A percentile compares a stretch with the other conserved stretches of the same genome.
These are phyloP conservation scores for Diaporthe ilicicola DNA, from an alignment of 2,329 filamentous ascomycete genomes.

Conservation along the genomic window DNA sequence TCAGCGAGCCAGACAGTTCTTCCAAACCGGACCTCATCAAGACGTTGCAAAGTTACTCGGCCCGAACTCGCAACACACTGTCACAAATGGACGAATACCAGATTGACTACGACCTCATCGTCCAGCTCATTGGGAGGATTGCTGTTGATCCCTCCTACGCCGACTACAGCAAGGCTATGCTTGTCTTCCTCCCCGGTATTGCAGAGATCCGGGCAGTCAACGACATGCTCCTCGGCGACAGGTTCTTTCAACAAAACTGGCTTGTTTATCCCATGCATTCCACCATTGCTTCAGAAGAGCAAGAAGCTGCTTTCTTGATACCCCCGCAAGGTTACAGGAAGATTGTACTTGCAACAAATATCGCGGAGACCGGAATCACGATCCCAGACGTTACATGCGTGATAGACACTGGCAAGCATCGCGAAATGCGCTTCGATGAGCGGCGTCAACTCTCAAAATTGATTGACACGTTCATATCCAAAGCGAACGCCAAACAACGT, in stretches of 20 bases:
- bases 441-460: slow-evolving; percentile 88
- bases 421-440: slow-evolving; percentile 97
- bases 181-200: slow-evolving; percentile 96
- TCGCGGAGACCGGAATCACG: slow-evolving; percentile 97
- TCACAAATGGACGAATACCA: slow-evolving; percentile 87
- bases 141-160: slow-evolving; percentile 72
- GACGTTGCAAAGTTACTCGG: slow-evolving; percentile 76
- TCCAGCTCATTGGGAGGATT: slow-evolving; percentile 80
- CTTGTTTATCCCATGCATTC: slow-evolving; percentile 91
- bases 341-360: slow-evolving; percentile 96
- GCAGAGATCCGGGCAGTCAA: slow-evolving; percentile 91
- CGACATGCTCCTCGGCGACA: slow-evolving; percentile 81
- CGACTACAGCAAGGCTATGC: slow-evolving; percentile 84
- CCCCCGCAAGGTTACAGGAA: slow-evolving; percentile 86
- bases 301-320: slow-evolving; percentile 89
- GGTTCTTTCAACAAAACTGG: slow-evolving; percentile 80
- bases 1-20: slow-evolving; percentile 60
- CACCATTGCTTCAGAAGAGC: slow-evolving; percentile 93
- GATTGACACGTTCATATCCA: slow-evolving; percentile 93
- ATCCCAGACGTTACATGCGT: slow-evolving; percentile 98
- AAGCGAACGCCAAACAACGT: slow-evolving; percentile 94
- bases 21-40: slow-evolving; percentile 67
- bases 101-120: slow-evolving; percentile 88
- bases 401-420: slow-evolving; percentile 95
- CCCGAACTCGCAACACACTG: slow-evolving; percentile 77